phyloP scores from a whole-genome alignment of 768 basidiomycete genomes.

The Dacryopinax primogenitus region DNA sequence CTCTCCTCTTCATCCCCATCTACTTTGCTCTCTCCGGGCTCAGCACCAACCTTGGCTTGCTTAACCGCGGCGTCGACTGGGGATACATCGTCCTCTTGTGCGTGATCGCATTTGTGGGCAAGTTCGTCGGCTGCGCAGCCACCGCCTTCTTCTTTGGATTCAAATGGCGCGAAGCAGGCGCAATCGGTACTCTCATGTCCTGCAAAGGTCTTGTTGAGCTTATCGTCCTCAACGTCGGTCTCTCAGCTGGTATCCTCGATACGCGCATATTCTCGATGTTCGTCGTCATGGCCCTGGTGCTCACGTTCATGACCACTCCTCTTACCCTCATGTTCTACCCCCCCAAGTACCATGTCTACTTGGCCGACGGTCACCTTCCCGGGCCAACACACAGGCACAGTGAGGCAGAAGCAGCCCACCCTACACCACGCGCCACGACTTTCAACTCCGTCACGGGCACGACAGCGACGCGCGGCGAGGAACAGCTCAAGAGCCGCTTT shows the following conservation, averaged over 20 bases:
- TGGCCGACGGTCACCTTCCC: background rate
- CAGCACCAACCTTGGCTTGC: conserved; percentile 61
- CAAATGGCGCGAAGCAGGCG: conserved; percentile 60
- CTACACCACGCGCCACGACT: background rate
- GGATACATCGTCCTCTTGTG: conserved; percentile 66
- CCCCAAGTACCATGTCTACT: conserved; percentile 36
- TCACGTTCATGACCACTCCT: conserved; percentile 78
- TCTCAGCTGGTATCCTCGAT: conserved; percentile 60
- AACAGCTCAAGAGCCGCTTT: conserved; percentile 44
- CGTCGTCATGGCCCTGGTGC: conserved; percentile 60
- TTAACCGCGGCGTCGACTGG: conserved; percentile 68
- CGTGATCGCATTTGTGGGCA: conserved; percentile 60
- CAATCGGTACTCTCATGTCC: conserved; percentile 79
- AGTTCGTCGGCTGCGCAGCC: conserved; percentile 57
- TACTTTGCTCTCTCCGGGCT: conserved; percentile 89
- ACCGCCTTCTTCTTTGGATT: conserved; percentile 53
- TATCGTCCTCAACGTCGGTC: conserved; percentile 82
- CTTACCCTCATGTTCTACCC: conserved; percentile 71
- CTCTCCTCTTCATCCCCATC: conserved; percentile 60
- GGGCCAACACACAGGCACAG: background rate
- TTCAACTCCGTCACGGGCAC: background rate
- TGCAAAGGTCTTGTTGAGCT: conserved; percentile 87
- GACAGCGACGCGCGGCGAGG: conserved; percentile 13
- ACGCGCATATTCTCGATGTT: conserved; percentile 75
- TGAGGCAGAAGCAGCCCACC: background rate